Conservation (phyloP, 148 eudicot genomes). For the Talinum fruticosum region DNA sequence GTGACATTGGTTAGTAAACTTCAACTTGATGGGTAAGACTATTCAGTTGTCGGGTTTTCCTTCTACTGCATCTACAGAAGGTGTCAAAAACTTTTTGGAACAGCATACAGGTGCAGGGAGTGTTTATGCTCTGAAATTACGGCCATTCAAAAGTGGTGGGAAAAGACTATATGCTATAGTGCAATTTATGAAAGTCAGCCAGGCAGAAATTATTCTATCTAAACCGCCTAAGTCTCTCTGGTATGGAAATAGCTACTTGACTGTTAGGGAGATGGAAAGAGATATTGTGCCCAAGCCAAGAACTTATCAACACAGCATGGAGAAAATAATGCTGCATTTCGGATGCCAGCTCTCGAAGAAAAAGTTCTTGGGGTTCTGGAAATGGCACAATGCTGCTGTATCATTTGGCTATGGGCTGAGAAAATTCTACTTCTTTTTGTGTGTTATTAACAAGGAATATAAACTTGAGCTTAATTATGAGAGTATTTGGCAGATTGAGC, state of each 20-base stretch:
- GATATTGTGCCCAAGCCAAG: conserved; percentile 48
- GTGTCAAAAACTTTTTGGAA: conserved; percentile 33
- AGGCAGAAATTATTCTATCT: conserved; percentile 25
- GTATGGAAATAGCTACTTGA: conserved; percentile 35
- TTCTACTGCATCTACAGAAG: conserved; percentile 27
- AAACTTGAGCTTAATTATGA: conserved; percentile 50
- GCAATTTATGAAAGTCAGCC: conserved; percentile 28
- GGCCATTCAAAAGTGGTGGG: conserved; percentile 37
- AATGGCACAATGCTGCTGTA: conserved; percentile 19
- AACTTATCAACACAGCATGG: conserved; percentile 22
- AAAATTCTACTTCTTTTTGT: conserved; percentile 28
- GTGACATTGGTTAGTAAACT: conserved; percentile 5
- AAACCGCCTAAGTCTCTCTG: conserved; percentile 23
- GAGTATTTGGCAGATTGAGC: conserved; percentile 53
- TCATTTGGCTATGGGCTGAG: conserved; percentile 34
- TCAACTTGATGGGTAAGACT: conserved; percentile 35
- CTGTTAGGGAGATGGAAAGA: conserved; percentile 27
- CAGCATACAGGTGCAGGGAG: conserved; percentile 27
- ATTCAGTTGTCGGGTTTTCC: conserved; percentile 47
- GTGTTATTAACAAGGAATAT: conserved; percentile 15
- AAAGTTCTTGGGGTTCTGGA: conserved; percentile 32
- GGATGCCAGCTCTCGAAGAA: conserved; percentile 46
- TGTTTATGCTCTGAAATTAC: conserved; percentile 36
- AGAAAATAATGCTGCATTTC: conserved; percentile 27
- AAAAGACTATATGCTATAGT: conserved; percentile 31